Evolutionary conservation across 139 green algal genomes (phyloP).

Genomic region (Chlamydomonas sp.): DNA sequence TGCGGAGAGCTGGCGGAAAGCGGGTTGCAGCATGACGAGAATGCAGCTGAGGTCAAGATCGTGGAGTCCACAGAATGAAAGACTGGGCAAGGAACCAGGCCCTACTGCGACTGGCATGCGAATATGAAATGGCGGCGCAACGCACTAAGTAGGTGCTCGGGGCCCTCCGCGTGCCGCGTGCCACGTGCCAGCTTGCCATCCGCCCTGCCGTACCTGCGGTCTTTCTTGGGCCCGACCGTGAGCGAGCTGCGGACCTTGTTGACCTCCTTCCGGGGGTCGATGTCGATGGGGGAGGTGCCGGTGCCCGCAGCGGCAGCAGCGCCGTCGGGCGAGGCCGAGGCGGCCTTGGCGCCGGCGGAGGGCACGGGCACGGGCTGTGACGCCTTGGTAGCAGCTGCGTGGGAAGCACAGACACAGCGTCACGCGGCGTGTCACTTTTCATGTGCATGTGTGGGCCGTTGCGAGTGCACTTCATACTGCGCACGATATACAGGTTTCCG

Average conservation of each 20-base stretch:
- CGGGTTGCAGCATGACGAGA: no score
- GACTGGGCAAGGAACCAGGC: no score
- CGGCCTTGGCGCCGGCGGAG: not conserved
- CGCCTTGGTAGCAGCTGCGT: no score
- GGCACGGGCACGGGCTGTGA: slow-evolving; percentile 1
- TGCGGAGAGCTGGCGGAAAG: no score
- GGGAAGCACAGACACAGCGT: no score
- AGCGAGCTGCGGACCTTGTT: slow-evolving; percentile 51
- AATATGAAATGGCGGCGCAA: not conserved
- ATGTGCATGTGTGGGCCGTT: no score
- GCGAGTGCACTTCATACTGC: no score
- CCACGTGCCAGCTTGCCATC: not conserved
- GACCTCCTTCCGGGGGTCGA: slow-evolving; percentile 44
- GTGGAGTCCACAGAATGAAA: not conserved
- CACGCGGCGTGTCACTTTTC: no score
- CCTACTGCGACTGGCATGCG: not conserved
- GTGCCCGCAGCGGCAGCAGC: not conserved
- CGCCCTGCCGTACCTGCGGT: slow-evolving; percentile 8
- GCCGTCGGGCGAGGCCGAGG: not conserved
- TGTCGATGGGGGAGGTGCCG: slow-evolving; percentile 34
- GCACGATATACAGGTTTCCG: no score
- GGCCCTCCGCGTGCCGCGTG: not conserved
- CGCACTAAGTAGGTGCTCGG: not conserved
- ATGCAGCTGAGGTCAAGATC: not conserved
- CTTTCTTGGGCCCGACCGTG: slow-evolving; percentile 26